phyloP scores from a whole-genome alignment of 495 filamentous ascomycete species.

The Alectoria sarmentosa region DNA sequence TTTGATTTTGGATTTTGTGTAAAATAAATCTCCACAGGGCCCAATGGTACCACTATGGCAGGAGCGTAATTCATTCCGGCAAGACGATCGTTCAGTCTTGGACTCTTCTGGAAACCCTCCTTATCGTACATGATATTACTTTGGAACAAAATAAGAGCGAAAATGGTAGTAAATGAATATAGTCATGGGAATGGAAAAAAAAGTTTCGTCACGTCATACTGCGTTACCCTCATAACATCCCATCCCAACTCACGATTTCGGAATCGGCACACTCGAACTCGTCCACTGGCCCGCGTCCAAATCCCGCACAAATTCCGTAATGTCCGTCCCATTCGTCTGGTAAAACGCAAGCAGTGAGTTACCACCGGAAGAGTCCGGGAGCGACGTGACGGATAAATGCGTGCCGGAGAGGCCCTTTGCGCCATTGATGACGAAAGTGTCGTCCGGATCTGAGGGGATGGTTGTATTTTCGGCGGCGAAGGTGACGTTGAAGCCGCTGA shows the following conservation, averaged over 20 bases:
- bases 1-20: not conserved
- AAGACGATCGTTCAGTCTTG: not conserved
- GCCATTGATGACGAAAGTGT: constrained; percentile 24
- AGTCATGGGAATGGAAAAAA: constrained; percentile 6
- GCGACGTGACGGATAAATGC: constrained; percentile 23
- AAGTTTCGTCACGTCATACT: not conserved
- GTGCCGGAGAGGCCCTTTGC: constrained; percentile 21
- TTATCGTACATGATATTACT: not conserved
- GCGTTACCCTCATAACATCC: not conserved
- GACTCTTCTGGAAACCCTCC: not conserved
- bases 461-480: constrained; percentile 24
- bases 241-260: constrained; percentile 2
- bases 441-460: constrained; percentile 6
- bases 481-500: constrained; percentile 23
- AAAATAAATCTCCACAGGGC: no score
- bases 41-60: not conserved
- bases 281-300: constrained; percentile 25
- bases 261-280: constrained; percentile 23
- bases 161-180: not conserved
- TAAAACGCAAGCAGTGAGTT: constrained; percentile 23
- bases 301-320: constrained; percentile 25
- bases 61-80: not conserved
- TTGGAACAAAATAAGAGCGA: not conserved
- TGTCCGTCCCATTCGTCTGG: constrained; percentile 23
- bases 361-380: constrained; percentile 19